phyloP scores from a whole-genome alignment of 371 early-diverging fungal genomes.

The Mortierella polycephala region DNA sequence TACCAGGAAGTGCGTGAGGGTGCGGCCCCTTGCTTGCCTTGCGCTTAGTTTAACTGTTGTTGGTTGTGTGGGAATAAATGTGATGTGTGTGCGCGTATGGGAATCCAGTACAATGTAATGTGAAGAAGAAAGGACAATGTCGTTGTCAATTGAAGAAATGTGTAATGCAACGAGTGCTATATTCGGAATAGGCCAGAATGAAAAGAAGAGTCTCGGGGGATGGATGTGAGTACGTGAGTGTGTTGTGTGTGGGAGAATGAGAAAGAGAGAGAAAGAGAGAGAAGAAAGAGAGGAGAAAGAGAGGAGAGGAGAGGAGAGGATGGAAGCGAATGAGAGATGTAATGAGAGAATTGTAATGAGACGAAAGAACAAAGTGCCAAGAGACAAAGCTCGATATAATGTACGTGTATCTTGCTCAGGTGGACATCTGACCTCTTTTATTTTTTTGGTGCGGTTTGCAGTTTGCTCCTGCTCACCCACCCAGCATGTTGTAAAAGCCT shows the following conservation, averaged over 20 bases:
- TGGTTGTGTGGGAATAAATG: not conserved
- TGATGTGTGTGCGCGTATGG: too few species aligned
- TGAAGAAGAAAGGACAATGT: too few species aligned
- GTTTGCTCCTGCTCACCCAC: too few species aligned
- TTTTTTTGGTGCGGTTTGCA: too few species aligned
- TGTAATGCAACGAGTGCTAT: too few species aligned
- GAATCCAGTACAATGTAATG: too few species aligned
- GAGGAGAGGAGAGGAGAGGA: not conserved
- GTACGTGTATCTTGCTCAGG: too few species aligned
- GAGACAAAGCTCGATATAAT: too few species aligned
- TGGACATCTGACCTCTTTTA: too few species aligned
- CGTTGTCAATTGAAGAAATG: too few species aligned
- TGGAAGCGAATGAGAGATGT: not conserved
- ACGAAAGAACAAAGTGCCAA: not conserved
- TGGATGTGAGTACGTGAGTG: not conserved
- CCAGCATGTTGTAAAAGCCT: too few species aligned
- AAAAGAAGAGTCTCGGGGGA: not conserved
- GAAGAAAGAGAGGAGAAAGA: not conserved
- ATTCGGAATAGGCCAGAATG: not conserved
- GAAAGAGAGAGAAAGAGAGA: not conserved
- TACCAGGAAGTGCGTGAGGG: not conserved
- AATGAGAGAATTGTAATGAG: not conserved
- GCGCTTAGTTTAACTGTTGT: not conserved
- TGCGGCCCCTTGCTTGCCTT: not conserved
- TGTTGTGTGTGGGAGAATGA: not conserved